Evolutionary conservation across 2,329 filamentous ascomycete genomes (phyloP), one percentile per base, ranked within the genome.

Genomic region (Fusarium goolgardi): DNA sequence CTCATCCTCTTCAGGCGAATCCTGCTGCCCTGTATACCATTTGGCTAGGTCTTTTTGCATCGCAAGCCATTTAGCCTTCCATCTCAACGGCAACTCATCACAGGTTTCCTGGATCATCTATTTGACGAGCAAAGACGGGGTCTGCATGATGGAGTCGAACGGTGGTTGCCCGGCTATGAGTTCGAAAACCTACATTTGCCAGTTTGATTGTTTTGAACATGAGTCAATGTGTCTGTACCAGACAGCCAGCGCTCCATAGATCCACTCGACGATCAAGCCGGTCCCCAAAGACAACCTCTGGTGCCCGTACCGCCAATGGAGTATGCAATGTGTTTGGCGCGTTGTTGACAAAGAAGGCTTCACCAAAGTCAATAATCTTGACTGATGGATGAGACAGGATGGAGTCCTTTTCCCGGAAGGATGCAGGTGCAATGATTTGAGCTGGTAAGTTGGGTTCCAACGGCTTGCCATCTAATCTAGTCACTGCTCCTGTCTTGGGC

Each of bases 351-450:
- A 68, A 64, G 40, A 73, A 72, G 2, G 64, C 43, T 45, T 71
- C 62, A 21, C 70, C 71, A 12, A 71, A 73, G 32, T 74, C 72
- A 35, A 73, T 66, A 1, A 73, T 67, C 32, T 70, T 73, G 31
- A 72, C 37, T 0, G 60, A 63, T 16, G 49, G 53, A 20, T 10
- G 45, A 16, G 39, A 37, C 6, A 55, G 12, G 0, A 49, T 12
- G 6, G 4, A 1, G 6, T 62, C 44, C 4, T 15, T 37, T 4
- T n/a, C 20, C 9, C 15, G 34, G 27, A 63, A 70, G 1, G 15
- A 16, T 2, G 63, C 49, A 2, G 70, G 62, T 7, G 49, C 56
- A 45, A 68, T 34, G 3, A 74, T 13, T n/a, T 65, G 29, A 2
- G 45, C 16, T 29, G 68, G 72, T 7, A 69, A 11, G 8, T 49